These are phyloP conservation scores for Inonotus obliquus DNA, from an alignment of 1,284 basidiomycete species.

Conservation along the genomic window DNA sequence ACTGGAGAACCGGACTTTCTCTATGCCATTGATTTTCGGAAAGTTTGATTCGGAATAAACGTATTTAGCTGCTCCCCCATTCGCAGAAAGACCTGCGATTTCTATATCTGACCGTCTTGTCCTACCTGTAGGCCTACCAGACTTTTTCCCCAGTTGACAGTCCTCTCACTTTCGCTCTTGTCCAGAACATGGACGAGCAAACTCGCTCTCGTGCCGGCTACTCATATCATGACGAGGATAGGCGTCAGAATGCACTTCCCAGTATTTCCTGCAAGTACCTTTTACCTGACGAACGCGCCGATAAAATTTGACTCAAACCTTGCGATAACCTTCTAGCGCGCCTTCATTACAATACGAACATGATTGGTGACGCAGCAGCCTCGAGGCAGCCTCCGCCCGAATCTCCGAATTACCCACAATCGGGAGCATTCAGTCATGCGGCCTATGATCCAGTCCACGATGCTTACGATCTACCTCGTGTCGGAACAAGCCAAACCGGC, in stretches of 20 bases:
- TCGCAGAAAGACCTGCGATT: constrained; percentile 5
- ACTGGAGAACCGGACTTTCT: constrained; percentile 6
- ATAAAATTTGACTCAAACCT: background rate
- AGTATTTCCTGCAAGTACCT: constrained; percentile 15
- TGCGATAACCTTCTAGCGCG: background rate
- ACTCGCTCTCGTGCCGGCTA: constrained; percentile 2
- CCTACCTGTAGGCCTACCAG: background rate
- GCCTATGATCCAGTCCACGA: constrained; percentile 19
- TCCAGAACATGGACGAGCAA: constrained; percentile 13
- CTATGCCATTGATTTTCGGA: background rate
- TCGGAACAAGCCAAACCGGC: background rate
- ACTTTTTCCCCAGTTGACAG: constrained; percentile 8
- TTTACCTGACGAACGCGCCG: background rate
- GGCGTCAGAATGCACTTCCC: constrained; percentile 12
- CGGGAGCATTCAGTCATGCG: constrained; percentile 6
- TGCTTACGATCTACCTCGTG: constrained; percentile 9
- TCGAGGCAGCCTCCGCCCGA: constrained; percentile 6
- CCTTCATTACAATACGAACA: constrained; percentile 1
- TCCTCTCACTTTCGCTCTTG: background rate
- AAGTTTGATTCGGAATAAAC: constrained; percentile 5
- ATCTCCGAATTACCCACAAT: constrained; percentile 2
- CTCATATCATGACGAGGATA: constrained; percentile 6
- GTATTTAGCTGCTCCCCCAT: constrained; percentile 10
- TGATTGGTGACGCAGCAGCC: background rate
- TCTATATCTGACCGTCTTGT: constrained; percentile 14